Base-by-base conservation (phyloP, 1,284 basidiomycete species). In the Erythrobasidium hasegawianum region DNA sequence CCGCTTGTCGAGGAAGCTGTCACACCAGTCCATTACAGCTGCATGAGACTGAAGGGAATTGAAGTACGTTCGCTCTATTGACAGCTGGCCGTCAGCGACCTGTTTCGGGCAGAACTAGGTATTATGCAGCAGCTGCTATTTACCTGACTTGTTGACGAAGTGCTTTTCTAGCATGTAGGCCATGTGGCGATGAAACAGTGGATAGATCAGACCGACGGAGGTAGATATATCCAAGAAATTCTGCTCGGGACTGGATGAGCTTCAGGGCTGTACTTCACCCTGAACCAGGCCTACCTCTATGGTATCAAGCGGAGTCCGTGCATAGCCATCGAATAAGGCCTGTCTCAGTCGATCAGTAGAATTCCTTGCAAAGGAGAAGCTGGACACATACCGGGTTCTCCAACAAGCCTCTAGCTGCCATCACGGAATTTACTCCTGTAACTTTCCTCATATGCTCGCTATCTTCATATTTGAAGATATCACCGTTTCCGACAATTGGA, bases 341-440 rank as follows among this genome's bases (percentile, higher is more conserved):
- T 81, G 67, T 13, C 14, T 71, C 40, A 16, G 11, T 41, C n/a
- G n/a, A 18, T 27, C 24, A 49, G 49, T 22, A 9, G n/a, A 20
- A 27, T 54, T 29, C 50, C 24, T 49, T 59, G 26, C 43, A 62
- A 61, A 50, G 43, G 14, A 14, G 16, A 47, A 41, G n/a, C 27
- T 27, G 3, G 1, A 26, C 26, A 70, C 76, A 26, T 14, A 80
- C 82, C 55, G 79, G 84, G 77, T 85, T 85, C 2, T 82, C 83
- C n/a, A 85, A 73, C 57, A 85, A 69, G 0, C 84, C 84, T 4
- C 84, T 71, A 0, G 83, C 84, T 56, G 80, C 83, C 84, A 85
- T 85, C 1, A 83, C 82, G 1, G 82, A 83, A 18, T 78, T 72
- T 0, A 81, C 82, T 0, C 81, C 80, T 0, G 81, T 82, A 56